Evolutionary conservation across 192 early-diverging fungal species (phyloP).

Genomic region (Coemansia sp.): DNA sequence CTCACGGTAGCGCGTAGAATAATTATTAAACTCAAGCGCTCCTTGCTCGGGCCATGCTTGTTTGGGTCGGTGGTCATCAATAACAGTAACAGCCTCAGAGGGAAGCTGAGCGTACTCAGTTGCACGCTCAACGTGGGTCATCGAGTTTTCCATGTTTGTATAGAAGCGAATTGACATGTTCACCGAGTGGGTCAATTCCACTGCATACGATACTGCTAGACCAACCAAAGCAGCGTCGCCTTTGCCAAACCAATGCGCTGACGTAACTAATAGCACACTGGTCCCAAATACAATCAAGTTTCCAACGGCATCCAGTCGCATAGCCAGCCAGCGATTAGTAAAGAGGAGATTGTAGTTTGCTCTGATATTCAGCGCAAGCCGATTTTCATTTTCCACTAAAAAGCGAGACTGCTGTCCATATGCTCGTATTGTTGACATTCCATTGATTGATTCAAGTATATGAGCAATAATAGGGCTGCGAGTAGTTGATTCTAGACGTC

Average conservation of each 20-base stretch:
- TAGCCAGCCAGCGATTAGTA: slow-evolving; percentile 66
- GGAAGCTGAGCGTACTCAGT: slow-evolving; percentile 80
- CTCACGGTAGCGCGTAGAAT: slow-evolving; percentile 77
- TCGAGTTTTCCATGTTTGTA: slow-evolving; percentile 68
- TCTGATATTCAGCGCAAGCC: slow-evolving; percentile 76
- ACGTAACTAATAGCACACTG: slow-evolving; percentile 68
- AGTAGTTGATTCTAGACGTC: slow-evolving; percentile 71
- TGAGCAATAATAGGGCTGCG: slow-evolving; percentile 69
- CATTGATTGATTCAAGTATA: slow-evolving; percentile 61
- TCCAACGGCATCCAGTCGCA: slow-evolving; percentile 80
- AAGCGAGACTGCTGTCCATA: slow-evolving; percentile 64
- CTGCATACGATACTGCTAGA: slow-evolving; percentile 65
- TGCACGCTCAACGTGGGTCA: slow-evolving; percentile 54
- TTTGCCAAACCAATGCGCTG: slow-evolving; percentile 52
- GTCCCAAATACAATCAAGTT: slow-evolving; percentile 78
- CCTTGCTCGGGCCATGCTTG: slow-evolving; percentile 77
- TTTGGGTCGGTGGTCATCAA: slow-evolving; percentile 59
- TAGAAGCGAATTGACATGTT: slow-evolving; percentile 86
- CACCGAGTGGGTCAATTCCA: slow-evolving; percentile 67
- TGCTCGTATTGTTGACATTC: slow-evolving; percentile 66
- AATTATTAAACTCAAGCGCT: slow-evolving; percentile 70
- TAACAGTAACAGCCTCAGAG: slow-evolving; percentile 74
- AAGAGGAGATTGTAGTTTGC: slow-evolving; percentile 79
- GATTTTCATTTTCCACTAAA: slow-evolving; percentile 63
- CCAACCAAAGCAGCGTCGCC: slow-evolving; percentile 74